phyloP scores from a whole-genome alignment of 176 grass and related monocot genomes.

The Stipa capillata region DNA sequence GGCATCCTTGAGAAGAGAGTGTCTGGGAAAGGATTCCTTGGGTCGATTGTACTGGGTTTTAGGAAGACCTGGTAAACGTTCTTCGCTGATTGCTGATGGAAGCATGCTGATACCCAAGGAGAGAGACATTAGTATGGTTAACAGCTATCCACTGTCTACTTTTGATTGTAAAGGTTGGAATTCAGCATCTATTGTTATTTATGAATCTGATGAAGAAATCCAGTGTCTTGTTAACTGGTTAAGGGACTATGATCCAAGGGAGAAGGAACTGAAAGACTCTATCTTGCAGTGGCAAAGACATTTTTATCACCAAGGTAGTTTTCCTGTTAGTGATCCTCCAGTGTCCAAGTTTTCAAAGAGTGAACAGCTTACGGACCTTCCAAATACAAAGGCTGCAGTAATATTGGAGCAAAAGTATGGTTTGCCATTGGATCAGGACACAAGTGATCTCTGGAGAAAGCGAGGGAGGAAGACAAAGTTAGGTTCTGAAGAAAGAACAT shows the following conservation, averaged over 20 bases:
- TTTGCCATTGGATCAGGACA: constrained; percentile 43
- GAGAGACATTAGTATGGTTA: constrained; percentile 40
- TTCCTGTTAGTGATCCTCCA: constrained; percentile 24
- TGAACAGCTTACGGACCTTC: constrained; percentile 29
- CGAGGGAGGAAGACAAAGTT: constrained; percentile 52
- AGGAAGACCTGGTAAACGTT: constrained; percentile 63
- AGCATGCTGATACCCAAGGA: constrained; percentile 44
- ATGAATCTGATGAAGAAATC: constrained; percentile 85
- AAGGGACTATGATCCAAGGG: constrained; percentile 63
- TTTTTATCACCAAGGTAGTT: constrained; percentile 33
- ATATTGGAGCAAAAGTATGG: constrained; percentile 76
- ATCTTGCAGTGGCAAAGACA: constrained; percentile 79
- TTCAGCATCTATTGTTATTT: constrained; percentile 50
- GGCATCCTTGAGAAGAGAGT: constrained; percentile 85
- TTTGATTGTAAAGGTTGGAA: constrained; percentile 50
- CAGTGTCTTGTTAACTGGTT: constrained; percentile 69
- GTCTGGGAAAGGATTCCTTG: constrained; percentile 78
- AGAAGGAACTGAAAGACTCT: constrained; percentile 80
- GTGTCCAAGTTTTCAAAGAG: constrained; percentile 11
- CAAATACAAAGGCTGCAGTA: constrained; percentile 58
- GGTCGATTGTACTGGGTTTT: constrained; percentile 86
- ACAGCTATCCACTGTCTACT: constrained; percentile 43
- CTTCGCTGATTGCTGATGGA: constrained; percentile 78
- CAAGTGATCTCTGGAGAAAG: constrained; percentile 53
- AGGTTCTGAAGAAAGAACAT: constrained; percentile 56